Evolutionary conservation across 2,329 filamentous ascomycete species (phyloP), one percentile per base, ranked within the genome.

Genomic region (Chalaropsis ovoidea): DNA sequence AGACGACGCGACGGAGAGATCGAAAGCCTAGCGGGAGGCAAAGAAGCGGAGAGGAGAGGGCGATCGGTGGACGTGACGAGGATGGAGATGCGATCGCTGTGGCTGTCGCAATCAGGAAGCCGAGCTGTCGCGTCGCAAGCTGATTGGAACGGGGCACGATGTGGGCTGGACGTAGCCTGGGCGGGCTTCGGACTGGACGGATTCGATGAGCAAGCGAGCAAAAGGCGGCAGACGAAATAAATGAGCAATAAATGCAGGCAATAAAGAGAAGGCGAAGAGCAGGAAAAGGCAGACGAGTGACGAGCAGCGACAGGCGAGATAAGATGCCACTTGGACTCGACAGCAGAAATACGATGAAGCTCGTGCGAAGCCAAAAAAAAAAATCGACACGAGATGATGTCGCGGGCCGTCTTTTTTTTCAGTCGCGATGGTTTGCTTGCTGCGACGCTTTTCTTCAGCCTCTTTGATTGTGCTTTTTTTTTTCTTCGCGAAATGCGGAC

Each of bases 401-500:
- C 11, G 19, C 11, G 15, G 47, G 19, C 22, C 11, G 47, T 27
- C 15, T 52, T 11, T 52, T 24, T 52, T 52, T 39, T 35, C n/a
- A 7, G 22, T 52, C 47, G 47, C 47, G 47, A 52, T 52, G 47
- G 4, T 27, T 52, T 52, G 47, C 19, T 24, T 52, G 47, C 22
- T 52, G 47, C 24, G 22, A 24, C 47, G 56, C 11, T 35, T 61
- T 22, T 61, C 31, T 61, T 35, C 39, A 42, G 56, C 39, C 56
- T 61, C 56, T 61, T 61, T 61, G 27, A 10, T 61, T 41, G 17
- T 39, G 17, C 39, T 61, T 61, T 61, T 61, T 39, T 39, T 42
- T 61, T 61, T 19, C 56, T 35, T 61, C 31, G 56, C 31, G 39
- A 61, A 61, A 61, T 35, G 56, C 35, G 39, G 47, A 52, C 47